phyloP scores from a whole-genome alignment of 371 early-diverging fungal genomes.

The Mortierella sp. region DNA sequence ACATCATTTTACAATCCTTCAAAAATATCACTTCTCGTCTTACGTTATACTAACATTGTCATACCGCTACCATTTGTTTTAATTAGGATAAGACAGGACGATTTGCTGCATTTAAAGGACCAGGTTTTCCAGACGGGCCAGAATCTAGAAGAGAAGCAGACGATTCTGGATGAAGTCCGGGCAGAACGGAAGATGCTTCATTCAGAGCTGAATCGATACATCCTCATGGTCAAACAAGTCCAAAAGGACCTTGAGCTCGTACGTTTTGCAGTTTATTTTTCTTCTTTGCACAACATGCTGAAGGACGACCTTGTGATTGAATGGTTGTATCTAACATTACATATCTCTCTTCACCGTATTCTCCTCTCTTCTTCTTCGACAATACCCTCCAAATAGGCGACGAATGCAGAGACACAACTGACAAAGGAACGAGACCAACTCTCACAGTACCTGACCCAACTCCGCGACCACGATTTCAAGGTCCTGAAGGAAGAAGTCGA shows the following conservation, averaged over 20 bases:
- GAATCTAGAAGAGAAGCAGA: conserved; percentile 44
- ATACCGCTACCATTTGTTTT: background rate
- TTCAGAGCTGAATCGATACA: conserved; percentile 34
- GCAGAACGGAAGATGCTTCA: conserved; percentile 41
- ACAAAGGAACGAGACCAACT: conserved; percentile 52
- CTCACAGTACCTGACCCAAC: conserved; percentile 33
- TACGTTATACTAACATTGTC: background rate
- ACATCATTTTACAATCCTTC: background rate
- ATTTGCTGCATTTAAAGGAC: conserved; percentile 44
- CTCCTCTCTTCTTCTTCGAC: background rate
- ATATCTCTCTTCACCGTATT: background rate
- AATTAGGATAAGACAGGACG: conserved; percentile 43
- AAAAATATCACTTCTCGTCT: background rate
- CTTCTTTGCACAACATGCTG: too few relatives aligned
- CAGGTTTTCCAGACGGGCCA: conserved; percentile 35
- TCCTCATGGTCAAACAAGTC: conserved; percentile 46
- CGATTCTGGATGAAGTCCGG: conserved; percentile 38
- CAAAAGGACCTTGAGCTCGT: conserved; percentile 48
- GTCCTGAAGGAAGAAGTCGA: conserved; percentile 51
- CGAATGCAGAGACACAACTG: conserved; percentile 39
- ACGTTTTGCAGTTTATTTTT: background rate
- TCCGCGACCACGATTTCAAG: conserved; percentile 44
- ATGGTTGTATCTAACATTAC: background rate
- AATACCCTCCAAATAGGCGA: conserved; percentile 4
- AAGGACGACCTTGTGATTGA: background rate